Percentiles rank a stretch among this genome's conserved stretches.
phyloP scores from a whole-genome alignment of 2,329 filamentous ascomycete genomes.

The Cercospora zeae-maydis region DNA sequence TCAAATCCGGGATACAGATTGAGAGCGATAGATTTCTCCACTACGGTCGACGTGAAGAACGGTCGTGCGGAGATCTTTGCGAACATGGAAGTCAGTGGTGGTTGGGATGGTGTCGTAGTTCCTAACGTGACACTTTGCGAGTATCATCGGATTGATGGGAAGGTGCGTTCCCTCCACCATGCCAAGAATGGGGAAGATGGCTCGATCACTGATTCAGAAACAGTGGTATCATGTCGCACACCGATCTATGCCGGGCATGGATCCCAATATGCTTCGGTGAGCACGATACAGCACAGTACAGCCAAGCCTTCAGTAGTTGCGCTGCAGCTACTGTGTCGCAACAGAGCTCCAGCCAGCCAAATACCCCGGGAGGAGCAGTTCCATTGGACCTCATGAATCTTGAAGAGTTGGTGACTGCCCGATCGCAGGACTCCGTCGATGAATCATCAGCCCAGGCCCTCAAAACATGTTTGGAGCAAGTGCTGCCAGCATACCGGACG shows the following conservation, averaged over 20 bases:
- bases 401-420: too few species aligned
- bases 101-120: slow-evolving; percentile 9
- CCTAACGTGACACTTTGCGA: slow-evolving; percentile 17
- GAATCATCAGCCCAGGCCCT: neutral
- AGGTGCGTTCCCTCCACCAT: neutral
- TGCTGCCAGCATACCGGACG: neutral
- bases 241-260: slow-evolving; percentile 17
- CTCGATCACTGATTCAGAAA: neutral
- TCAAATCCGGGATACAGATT: slow-evolving; percentile 13
- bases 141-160: slow-evolving; percentile 15
- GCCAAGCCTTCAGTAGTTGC: neutral
- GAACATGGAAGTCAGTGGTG: slow-evolving; percentile 15
- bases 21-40: slow-evolving; percentile 11
- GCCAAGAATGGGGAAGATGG: neutral
- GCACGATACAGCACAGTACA: neutral
- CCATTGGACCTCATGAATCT: too few species aligned
- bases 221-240: slow-evolving; percentile 16
- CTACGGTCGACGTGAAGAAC: slow-evolving; percentile 10
- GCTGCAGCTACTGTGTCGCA: neutral
- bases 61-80: slow-evolving; percentile 15
- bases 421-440: neutral
- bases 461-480: neutral
- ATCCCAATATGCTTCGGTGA: slow-evolving; percentile 10
- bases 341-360: neutral
- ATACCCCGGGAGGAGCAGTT: neutral